Evolutionary conservation across 106 monocot genomes (phyloP), one percentile per base, ranked within the genome.

Genomic region (Dendrobium officinale): DNA sequence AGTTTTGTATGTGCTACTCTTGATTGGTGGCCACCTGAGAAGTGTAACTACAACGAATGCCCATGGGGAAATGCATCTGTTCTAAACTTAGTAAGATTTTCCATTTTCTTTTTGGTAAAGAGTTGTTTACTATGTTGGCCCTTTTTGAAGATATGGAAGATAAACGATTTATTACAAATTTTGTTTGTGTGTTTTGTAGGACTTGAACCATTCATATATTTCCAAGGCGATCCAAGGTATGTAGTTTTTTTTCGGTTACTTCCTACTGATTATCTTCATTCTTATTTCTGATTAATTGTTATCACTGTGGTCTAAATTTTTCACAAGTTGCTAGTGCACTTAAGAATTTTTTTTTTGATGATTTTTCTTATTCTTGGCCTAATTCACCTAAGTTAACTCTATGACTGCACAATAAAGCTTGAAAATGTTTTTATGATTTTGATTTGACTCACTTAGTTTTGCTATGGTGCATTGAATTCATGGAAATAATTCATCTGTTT

Each of bases 21-120:
- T 77, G 97, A 97, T 87, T 97, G 97, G 97, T 97, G 97, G 97
- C 97, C 94, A 81, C 85, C 88, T 45, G 88, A 93, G 79, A 94
- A 97, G 80, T 97, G 97, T 59, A 91, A 94, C 54, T 97, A 94
- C 55, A 76, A 89, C 45, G 88, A 97, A 27, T 97, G 97, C 77
- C 97, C 97, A 45, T 97, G 97, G 97, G 94, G 92, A 56, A 40
- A 86, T 37, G 29, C 97, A 87, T 94, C 97, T 77, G 83, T 85
- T 83, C 79, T 97, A 61, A 93, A 93, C 79, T 72, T 93, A 85
- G 93, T 93, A 85, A 78, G 78, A 26, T 37, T 70, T 2, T 27
- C 42, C 22, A 27, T 42, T 2, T 15, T 4, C 10, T 37, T 31
- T 70, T 33, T 31, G 37, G 6, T 15, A 19, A 58, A 58, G 61